Percentiles rank a stretch among this genome's conserved stretches.
Conservation (phyloP, 2,329 filamentous ascomycete genomes). For the Parascedosporium putredinis region DNA sequence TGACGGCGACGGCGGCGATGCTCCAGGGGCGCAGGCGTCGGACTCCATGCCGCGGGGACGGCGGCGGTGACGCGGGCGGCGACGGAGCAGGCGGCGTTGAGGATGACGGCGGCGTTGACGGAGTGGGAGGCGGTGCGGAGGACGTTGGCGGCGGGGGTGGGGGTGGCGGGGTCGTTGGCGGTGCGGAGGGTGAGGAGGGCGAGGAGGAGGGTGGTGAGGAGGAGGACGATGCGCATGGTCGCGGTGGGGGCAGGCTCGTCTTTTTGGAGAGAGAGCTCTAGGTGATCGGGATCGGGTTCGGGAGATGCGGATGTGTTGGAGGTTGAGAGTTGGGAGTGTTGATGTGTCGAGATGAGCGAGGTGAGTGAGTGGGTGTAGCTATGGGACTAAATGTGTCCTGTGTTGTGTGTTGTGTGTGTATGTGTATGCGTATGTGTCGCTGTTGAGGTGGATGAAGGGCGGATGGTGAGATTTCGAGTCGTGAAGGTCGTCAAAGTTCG, state of each 20-base stretch:
- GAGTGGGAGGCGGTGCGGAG: constrained; percentile 4
- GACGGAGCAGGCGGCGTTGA: constrained; percentile 2
- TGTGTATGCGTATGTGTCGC: too few relatives aligned
- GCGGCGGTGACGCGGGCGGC: neutral
- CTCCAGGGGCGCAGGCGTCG: constrained; percentile 8
- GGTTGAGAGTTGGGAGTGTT: neutral
- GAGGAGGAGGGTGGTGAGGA: neutral
- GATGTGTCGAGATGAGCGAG: neutral
- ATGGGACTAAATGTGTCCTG: too few relatives aligned
- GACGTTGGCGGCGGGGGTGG: neutral
- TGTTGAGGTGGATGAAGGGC: too few relatives aligned
- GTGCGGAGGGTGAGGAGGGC: constrained; percentile 6
- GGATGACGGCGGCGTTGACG: constrained; percentile 1
- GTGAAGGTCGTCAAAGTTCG: too few relatives aligned
- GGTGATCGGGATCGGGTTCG: neutral
- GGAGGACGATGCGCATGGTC: constrained; percentile 7
- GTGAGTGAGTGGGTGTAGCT: neutral
- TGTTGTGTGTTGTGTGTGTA: too few relatives aligned
- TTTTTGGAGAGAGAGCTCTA: neutral
- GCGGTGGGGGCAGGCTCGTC: neutral
- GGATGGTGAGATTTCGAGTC: too few relatives aligned
- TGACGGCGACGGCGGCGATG: neutral
- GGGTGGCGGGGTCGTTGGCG: constrained; percentile 2
- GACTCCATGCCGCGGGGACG: constrained; percentile 6
- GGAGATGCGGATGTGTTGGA: too few relatives aligned